Percentiles rank a stretch among this genome's conserved stretches.
These are phyloP conservation scores for Lachancea sp. DNA, from an alignment of 805 yeast species.

Conservation along the genomic window DNA sequence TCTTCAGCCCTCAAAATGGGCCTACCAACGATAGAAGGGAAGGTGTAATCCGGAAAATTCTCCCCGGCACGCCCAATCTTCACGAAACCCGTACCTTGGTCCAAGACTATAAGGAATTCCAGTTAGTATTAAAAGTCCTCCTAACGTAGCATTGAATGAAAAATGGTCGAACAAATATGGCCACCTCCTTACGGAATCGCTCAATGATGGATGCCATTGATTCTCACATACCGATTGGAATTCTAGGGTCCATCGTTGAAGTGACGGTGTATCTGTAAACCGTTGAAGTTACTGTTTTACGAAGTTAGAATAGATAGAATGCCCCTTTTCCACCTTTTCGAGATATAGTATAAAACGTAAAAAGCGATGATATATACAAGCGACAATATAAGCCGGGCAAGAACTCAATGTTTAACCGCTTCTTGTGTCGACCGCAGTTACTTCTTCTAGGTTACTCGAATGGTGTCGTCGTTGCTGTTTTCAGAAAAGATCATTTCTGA, in stretches of 20 bases:
- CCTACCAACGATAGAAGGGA: slow-evolving; percentile 95
- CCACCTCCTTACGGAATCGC: not conserved
- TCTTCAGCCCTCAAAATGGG: slow-evolving; percentile 97
- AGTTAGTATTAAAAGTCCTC: not conserved
- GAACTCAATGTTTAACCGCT: not conserved
- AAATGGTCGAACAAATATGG: not conserved
- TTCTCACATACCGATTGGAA: slow-evolving; percentile 30
- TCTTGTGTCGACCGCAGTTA: too few species aligned
- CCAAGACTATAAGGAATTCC: slow-evolving; percentile 53
- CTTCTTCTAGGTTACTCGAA: too few species aligned
- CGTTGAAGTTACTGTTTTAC: not conserved
- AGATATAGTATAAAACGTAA: not conserved
- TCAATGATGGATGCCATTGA: not conserved
- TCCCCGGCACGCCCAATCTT: slow-evolving; percentile 95
- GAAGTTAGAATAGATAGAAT: not conserved
- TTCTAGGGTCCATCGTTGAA: slow-evolving; percentile 28
- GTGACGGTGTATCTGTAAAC: not conserved
- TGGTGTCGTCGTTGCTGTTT: too few species aligned
- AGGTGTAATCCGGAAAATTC: slow-evolving; percentile 94
- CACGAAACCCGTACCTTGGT: slow-evolving; percentile 98
- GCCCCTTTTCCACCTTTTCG: slow-evolving; percentile 6
- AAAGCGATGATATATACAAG: not conserved
- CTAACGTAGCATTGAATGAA: not conserved
- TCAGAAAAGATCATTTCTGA: not conserved
- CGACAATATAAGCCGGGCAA: not conserved